Conservation (phyloP, 2,329 filamentous ascomycete genomes). For the Westerdykella aurantiaca region DNA sequence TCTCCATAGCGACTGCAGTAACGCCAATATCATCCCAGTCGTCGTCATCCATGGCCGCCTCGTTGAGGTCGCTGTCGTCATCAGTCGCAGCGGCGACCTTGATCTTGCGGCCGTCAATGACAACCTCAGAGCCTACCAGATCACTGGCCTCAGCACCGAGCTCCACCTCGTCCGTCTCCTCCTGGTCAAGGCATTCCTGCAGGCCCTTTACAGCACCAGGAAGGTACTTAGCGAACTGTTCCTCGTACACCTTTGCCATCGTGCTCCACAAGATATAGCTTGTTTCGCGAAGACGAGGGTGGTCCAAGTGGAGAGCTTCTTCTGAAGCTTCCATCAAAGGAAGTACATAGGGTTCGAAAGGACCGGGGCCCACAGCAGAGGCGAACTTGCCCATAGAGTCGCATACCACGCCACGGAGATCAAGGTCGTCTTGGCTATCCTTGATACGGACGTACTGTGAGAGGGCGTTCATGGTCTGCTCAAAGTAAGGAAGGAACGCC, state of each 20-base stretch:
- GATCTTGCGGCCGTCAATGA: slow-evolving; percentile 76
- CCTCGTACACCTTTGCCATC: slow-evolving; percentile 87
- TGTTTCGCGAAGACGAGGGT: slow-evolving; percentile 87
- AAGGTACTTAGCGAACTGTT: slow-evolving; percentile 73
- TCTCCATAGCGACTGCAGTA: slow-evolving; percentile 86
- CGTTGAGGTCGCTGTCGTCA: slow-evolving; percentile 52
- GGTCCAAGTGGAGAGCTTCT: slow-evolving; percentile 80
- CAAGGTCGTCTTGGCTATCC: slow-evolving; percentile 81
- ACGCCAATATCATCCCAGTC: slow-evolving; percentile 80
- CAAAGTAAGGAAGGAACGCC: slow-evolving; percentile 85
- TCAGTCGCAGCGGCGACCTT: slow-evolving; percentile 63
- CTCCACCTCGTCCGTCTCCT: slow-evolving; percentile 75
- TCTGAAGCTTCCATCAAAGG: slow-evolving; percentile 89
- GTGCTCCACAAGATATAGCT: slow-evolving; percentile 97
- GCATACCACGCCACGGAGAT: slow-evolving; percentile 81
- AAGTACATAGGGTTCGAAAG: slow-evolving; percentile 86
- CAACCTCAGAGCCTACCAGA: slow-evolving; percentile 68
- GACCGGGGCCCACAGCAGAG: slow-evolving; percentile 72
- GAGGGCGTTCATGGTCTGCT: slow-evolving; percentile 82
- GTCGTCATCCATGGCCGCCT: slow-evolving; percentile 59
- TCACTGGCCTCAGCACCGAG: slow-evolving; percentile 69
- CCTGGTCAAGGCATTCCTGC: slow-evolving; percentile 79
- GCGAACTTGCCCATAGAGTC: slow-evolving; percentile 94
- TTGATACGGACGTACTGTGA: slow-evolving; percentile 80
- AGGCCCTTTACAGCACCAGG: slow-evolving; percentile 72